phyloP scores from a whole-genome alignment of 208 protist genomes.

The Blastocrithidia nonstop region DNA sequence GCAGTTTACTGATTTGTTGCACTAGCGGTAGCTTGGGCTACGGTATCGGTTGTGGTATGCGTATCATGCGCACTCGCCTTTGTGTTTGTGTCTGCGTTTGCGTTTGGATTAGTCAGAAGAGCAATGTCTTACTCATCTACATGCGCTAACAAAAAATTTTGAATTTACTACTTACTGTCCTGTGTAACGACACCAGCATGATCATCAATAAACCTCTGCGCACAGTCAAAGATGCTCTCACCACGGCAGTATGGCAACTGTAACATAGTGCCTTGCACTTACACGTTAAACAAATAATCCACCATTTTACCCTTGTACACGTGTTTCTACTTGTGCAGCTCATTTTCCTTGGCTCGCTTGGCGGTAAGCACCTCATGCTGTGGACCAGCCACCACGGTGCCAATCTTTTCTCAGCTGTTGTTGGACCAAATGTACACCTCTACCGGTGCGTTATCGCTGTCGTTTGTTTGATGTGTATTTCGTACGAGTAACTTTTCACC shows the following conservation, averaged over 20 bases:
- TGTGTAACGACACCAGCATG: conserved; percentile 62
- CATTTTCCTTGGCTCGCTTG: conserved; percentile 2
- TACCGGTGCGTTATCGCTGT: conserved; percentile 29
- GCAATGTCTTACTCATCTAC: conserved; percentile 29
- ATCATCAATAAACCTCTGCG: conserved; percentile 81
- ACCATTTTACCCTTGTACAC: conserved; percentile 79
- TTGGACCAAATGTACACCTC: conserved; percentile 66
- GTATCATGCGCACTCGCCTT: not conserved
- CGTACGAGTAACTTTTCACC: conserved; percentile 48
- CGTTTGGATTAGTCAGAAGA: conserved; percentile 11
- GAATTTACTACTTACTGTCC: conserved; percentile 83
- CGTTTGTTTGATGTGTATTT: no score
- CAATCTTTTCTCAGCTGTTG: conserved; percentile 80
- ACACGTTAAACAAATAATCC: conserved; percentile 93
- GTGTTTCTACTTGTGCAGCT: conserved; percentile 33
- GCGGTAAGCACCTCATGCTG: conserved; percentile 17
- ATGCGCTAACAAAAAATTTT: conserved; percentile 79
- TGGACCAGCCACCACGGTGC: conserved; percentile 78
- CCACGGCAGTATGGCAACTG: conserved; percentile 86
- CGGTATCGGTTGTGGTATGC: not conserved
- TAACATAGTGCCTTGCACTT: conserved; percentile 62
- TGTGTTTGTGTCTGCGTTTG: conserved; percentile 5
- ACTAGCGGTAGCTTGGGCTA: not conserved
- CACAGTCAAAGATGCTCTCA: conserved; percentile 74
- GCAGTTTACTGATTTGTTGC: not conserved